Conservation (phyloP, 2,329 filamentous ascomycete genomes). For the Sporothrix humicola region DNA sequence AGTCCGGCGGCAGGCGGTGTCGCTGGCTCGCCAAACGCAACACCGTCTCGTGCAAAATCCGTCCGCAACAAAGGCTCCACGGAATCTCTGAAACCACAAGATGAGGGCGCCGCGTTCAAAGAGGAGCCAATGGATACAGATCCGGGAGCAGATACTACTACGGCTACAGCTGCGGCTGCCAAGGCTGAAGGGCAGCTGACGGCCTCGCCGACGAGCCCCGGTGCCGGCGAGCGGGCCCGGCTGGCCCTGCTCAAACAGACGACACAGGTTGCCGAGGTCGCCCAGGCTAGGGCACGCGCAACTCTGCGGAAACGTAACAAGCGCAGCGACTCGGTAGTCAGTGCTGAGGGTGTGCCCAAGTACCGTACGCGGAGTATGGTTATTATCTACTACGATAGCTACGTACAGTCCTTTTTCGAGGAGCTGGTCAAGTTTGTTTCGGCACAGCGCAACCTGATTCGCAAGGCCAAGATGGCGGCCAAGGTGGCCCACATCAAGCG, state of each 20-base stretch:
- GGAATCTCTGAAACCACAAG: conserved; percentile 40
- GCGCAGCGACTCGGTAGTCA: conserved; percentile 59
- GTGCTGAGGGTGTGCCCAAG: conserved; percentile 56
- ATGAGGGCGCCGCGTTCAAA: conserved; percentile 37
- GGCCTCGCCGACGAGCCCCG: conserved; percentile 18
- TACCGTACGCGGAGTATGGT: conserved; percentile 77
- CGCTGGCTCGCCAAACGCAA: conserved; percentile 34
- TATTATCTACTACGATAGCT: conserved; percentile 90
- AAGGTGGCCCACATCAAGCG: conserved; percentile 70
- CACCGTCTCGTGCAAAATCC: conserved; percentile 39
- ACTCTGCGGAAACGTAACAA: conserved; percentile 55
- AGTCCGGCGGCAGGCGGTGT: conserved; percentile 37
- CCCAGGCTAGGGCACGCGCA: conserved; percentile 54
- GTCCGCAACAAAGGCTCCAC: conserved; percentile 42
- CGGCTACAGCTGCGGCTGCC: not conserved
- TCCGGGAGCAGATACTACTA: conserved; percentile 24
- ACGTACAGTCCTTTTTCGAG: conserved; percentile 83
- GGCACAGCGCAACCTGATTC: conserved; percentile 78
- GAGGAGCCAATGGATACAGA: conserved; percentile 4
- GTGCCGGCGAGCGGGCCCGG: conserved; percentile 6
- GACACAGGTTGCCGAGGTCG: conserved; percentile 38
- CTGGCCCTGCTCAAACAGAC: conserved; percentile 35
- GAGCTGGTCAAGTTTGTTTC: conserved; percentile 81
- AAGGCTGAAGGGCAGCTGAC: not conserved
- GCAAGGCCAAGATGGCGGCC: conserved; percentile 85